Evolutionary conservation across 768 basidiomycete genomes (phyloP).

Genomic region (Serendipita sp.): DNA sequence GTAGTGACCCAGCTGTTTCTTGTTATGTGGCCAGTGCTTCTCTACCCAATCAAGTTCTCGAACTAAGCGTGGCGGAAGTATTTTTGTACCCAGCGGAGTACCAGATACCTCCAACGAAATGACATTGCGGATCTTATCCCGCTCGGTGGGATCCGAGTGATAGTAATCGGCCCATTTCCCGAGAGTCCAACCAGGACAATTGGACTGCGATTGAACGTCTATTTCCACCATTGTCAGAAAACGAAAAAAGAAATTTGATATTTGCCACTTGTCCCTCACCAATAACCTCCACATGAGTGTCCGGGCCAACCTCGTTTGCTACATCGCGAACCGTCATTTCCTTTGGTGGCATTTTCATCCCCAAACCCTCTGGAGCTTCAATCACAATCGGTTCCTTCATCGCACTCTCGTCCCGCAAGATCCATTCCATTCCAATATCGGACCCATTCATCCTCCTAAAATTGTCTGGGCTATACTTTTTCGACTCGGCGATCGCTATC

Average conservation of each 20-base stretch:
- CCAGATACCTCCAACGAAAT: constrained; percentile 91
- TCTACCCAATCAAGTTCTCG: constrained; percentile 95
- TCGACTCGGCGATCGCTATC: constrained; percentile 51
- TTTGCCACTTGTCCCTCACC: constrained; percentile 26
- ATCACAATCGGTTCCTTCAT: constrained; percentile 75
- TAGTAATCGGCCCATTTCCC: constrained; percentile 85
- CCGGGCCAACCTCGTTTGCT: constrained; percentile 58
- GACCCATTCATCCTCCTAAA: constrained; percentile 53
- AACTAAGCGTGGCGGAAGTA: constrained; percentile 69
- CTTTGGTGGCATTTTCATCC: constrained; percentile 71
- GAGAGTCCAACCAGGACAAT: constrained; percentile 74
- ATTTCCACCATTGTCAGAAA: neutral
- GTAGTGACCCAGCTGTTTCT: constrained; percentile 54
- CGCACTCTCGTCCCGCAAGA: constrained; percentile 51
- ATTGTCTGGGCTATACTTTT: constrained; percentile 39
- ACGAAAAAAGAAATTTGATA: neutral
- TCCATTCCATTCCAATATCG: constrained; percentile 57
- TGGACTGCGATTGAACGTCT: constrained; percentile 81
- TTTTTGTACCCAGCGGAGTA: constrained; percentile 57
- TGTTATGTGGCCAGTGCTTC: constrained; percentile 75
- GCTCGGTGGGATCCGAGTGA: constrained; percentile 41
- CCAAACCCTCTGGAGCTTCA: constrained; percentile 59
- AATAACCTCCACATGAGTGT: constrained; percentile 78
- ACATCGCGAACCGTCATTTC: constrained; percentile 67
- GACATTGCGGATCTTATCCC: constrained; percentile 85